Evolutionary conservation across 768 basidiomycete genomes (phyloP).

Genomic region (Mycena rosella): DNA sequence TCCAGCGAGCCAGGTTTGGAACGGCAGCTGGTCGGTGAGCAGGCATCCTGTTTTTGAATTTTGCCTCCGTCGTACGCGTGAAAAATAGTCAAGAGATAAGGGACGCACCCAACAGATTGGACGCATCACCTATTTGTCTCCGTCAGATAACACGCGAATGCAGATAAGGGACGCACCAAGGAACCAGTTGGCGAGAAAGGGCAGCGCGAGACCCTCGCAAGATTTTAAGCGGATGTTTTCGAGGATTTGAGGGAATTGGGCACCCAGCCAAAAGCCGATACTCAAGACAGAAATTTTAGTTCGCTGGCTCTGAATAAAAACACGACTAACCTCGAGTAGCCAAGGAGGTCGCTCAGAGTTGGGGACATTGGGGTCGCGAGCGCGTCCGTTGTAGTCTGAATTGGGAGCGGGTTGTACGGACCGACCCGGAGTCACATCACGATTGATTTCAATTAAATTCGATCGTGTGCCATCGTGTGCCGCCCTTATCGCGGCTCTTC

Average conservation of each 20-base stretch:
- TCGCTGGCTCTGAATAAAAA: too few species aligned
- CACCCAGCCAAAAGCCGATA: slow-evolving; percentile 85
- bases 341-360: slow-evolving; percentile 88
- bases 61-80: not conserved
- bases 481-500: too few species aligned
- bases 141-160: slow-evolving; percentile 8
- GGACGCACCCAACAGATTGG: slow-evolving; percentile 92
- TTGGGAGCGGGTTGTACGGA: too few species aligned
- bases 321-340: too few species aligned
- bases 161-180: slow-evolving; percentile 67
- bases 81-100: slow-evolving; percentile 89
- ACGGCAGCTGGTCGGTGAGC: not conserved
- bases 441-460: too few species aligned
- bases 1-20: slow-evolving; percentile 87
- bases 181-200: slow-evolving; percentile 95
- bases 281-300: slow-evolving; percentile 74
- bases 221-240: slow-evolving; percentile 83
- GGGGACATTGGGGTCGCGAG: too few species aligned
- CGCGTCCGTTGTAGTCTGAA: too few species aligned
- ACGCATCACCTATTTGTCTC: slow-evolving; percentile 78
- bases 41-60: not conserved
- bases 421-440: too few species aligned
- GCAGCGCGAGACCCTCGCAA: slow-evolving; percentile 91
- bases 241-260: slow-evolving; percentile 90
- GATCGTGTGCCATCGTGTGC: too few species aligned